Evolutionary conservation across 345 rosid genomes (phyloP), one percentile per base, ranked within the genome.

Genomic region (Eucalyptus virginea): DNA sequence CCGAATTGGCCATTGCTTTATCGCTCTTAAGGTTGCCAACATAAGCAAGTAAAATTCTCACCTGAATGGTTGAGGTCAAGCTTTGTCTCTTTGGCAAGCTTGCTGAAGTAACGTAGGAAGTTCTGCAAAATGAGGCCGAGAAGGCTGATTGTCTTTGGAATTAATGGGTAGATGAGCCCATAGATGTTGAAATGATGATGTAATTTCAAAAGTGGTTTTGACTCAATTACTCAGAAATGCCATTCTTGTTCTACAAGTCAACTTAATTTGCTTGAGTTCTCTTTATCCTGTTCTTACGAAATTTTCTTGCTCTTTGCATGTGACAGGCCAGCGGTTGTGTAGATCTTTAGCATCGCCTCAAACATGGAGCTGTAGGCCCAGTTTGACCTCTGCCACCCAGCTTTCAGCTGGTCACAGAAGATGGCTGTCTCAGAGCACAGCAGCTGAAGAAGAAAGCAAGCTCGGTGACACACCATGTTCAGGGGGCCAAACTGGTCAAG

Each of bases 401-500:
- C 67, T 15, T 87, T 34, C 67, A 19, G 69, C 44, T 87, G 88
- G 67, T 87, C 69, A 51, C 19, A 87, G 44, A 60, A 87, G 88
- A 28, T 87, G 88, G 69, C 47, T 87, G 44, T 87, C 88, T 54
- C 88, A 60, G 60, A 42, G 67, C 67, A 52, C 60, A 6, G 44
- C 67, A 54, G 47, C 88, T 10, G 69, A 19, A 54, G 88, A 24
- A 72, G 95, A 94, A 52, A 94, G 88, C 89, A 94, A 92, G 94
- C 95, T 97, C 92, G 94, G 97, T 90, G 96, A 95, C 30, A 97
- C 98, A 86, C 97, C 98, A 40, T 92, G 45, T 5, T 89, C 89
- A 83, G 93, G 89, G 24, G 91, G 60, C 81, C 92, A 91, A 58
- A 90, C 85, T 77, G 47, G 48, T 30, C 93, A 92, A 88, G 93